Evolutionary conservation across 805 yeast genomes (phyloP), one percentile per base, ranked within the genome.

Genomic region (Candida ipomoeae): DNA sequence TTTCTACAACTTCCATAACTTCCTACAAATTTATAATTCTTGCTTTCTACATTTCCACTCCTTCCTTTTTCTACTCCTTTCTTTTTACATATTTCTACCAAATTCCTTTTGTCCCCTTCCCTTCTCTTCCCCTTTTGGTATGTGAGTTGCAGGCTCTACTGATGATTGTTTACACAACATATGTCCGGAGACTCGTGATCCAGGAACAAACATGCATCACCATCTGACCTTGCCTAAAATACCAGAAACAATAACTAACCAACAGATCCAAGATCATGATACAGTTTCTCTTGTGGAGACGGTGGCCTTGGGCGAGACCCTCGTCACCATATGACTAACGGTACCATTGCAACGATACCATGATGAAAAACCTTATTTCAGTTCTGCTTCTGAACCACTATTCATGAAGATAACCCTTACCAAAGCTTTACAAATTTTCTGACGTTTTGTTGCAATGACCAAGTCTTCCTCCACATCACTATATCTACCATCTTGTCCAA

Each of bases 341-440:
- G 41, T 44, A 46, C 39, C 39, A 51, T 48, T 42, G 55, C 36
- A 48, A 53, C 51, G 55, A 37, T 71, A 60, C 59, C 54, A 73
- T 83, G 90, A 85, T 85, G 90, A 84, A 69, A 61, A 79, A 71
- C 69, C 61, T 64, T 63, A 59, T 67, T 79, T 87, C 96, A 89
- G 96, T 89, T 89, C 96, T 89, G 96, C 96, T 89, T 89, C 96
- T 89, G 96, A 89, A 78, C 80, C 80, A 68, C 76, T 54, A 37
- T 67, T 67, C 64, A 74, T 82, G 95, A 87, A 87, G 94, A 87
- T 79, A 85, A 78, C 79, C 73, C 65, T 64, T 63, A 79, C 87
- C 82, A 82, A 37, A 78, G 78, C 80, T 77, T 73, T 70, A 54
- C 61, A 44, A 17, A 33, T 23, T 60, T 66, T 74, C 79, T 75